Conservation (phyloP, 345 rosid genomes). For the Gossypium rotundifolium region DNA sequence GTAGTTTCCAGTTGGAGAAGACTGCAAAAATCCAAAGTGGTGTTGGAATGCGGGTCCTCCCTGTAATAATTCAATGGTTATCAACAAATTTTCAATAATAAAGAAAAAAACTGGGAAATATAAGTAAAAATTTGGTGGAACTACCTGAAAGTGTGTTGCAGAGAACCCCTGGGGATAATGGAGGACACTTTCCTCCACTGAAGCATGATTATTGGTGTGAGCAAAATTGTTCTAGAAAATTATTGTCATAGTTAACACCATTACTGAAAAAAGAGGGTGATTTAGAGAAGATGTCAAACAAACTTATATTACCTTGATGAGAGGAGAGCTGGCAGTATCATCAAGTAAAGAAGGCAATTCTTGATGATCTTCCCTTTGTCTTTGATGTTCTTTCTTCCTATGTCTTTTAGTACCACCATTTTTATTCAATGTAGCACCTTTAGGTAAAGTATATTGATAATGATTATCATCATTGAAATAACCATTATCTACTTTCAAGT, state of each 20-base stretch:
- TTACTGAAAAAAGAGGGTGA: neutral
- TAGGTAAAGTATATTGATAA: constrained; percentile 9
- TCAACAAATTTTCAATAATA: constrained; percentile 4
- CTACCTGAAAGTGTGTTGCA: constrained; percentile 65
- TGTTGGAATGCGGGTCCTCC: constrained; percentile 46
- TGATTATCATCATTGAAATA: constrained; percentile 20
- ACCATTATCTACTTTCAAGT: constrained; percentile 38
- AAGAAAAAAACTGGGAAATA: neutral
- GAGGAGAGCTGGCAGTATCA: constrained; percentile 94
- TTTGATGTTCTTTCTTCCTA: constrained; percentile 32
- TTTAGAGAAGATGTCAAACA: neutral
- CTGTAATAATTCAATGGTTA: constrained; percentile 26
- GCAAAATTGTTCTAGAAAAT: constrained; percentile 31
- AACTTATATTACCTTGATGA: constrained; percentile 16
- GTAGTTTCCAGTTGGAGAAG: constrained; percentile 40
- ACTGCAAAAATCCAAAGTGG: constrained; percentile 30
- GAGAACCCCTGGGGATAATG: constrained; percentile 65
- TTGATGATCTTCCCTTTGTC: constrained; percentile 23
- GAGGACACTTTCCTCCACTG: constrained; percentile 42
- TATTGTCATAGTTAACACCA: constrained; percentile 6
- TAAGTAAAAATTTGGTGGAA: neutral
- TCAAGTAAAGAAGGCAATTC: constrained; percentile 54
- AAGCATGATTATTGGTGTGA: constrained; percentile 33
- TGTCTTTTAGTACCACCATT: constrained; percentile 27
- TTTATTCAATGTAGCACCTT: constrained; percentile 11